Conservation (phyloP, 2,329 filamentous ascomycete genomes). For the Tolypocladium paradoxum region DNA sequence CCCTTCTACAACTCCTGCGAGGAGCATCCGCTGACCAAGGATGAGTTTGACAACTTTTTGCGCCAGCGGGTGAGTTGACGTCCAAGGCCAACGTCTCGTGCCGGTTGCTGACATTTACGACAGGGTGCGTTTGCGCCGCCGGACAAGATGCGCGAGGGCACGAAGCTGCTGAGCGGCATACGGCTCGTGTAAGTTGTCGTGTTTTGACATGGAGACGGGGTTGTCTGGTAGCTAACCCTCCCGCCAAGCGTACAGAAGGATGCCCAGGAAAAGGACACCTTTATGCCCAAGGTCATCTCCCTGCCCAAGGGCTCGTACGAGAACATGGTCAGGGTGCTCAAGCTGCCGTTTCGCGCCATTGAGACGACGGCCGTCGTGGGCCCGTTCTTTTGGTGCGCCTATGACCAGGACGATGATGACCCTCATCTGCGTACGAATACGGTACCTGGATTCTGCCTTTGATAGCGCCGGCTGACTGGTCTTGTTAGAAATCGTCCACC, state of each 20-base stretch:
- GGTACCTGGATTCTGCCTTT: too few relatives aligned
- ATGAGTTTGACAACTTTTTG: slow-evolving; percentile 50
- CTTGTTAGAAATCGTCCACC: slow-evolving; percentile 44
- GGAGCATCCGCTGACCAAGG: slow-evolving; percentile 37
- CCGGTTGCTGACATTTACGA: neutral
- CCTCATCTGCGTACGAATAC: slow-evolving; percentile 41
- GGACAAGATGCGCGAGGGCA: slow-evolving; percentile 27
- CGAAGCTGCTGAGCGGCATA: slow-evolving; percentile 37
- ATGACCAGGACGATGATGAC: slow-evolving; percentile 45
- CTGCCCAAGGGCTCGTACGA: slow-evolving; percentile 38
- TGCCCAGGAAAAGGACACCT: slow-evolving; percentile 46
- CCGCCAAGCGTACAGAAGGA: slow-evolving; percentile 40
- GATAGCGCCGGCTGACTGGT: neutral
- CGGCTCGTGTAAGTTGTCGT: slow-evolving; percentile 38
- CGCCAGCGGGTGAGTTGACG: slow-evolving; percentile 31
- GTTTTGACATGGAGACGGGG: neutral
- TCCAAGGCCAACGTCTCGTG: neutral
- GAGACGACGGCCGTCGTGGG: slow-evolving; percentile 50
- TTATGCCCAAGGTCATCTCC: slow-evolving; percentile 43
- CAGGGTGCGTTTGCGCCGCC: slow-evolving; percentile 45
- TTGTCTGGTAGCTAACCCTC: neutral
- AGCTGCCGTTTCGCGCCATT: slow-evolving; percentile 44
- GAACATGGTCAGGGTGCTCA: slow-evolving; percentile 43
- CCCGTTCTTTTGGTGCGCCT: slow-evolving; percentile 51
- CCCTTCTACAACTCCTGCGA: slow-evolving; percentile 36